phyloP scores from a whole-genome alignment of 2,329 filamentous ascomycete species.

The Phialophora verrucosa region DNA sequence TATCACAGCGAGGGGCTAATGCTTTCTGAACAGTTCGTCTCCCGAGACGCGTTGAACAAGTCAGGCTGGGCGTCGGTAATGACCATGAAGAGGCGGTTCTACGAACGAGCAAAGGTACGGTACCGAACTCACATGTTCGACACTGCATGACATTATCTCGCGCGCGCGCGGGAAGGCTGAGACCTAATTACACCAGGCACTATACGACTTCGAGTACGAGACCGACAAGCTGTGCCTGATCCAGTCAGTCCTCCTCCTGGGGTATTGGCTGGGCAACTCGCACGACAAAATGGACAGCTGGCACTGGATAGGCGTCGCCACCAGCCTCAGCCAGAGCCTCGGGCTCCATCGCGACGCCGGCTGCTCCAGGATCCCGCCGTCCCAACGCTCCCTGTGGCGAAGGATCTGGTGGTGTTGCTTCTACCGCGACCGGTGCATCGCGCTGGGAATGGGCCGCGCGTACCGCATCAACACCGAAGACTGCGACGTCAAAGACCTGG shows the following conservation, averaged over 20 bases:
- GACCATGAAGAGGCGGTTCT: constrained; percentile 23
- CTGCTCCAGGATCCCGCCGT: constrained; percentile 31
- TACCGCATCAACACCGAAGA: constrained; percentile 26
- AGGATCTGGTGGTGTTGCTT: constrained; percentile 52
- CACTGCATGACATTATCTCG: not conserved
- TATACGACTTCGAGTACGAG: constrained; percentile 26
- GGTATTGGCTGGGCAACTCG: constrained; percentile 23
- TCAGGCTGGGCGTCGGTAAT: constrained; percentile 17
- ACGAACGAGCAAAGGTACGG: constrained; percentile 21
- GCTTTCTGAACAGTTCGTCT: constrained; percentile 39
- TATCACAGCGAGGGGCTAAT: not conserved
- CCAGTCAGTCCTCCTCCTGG: constrained; percentile 24
- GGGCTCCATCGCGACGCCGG: constrained; percentile 49
- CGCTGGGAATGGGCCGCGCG: constrained; percentile 47
- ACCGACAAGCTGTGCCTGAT: constrained; percentile 23
- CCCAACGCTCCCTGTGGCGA: constrained; percentile 44
- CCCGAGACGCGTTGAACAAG: constrained; percentile 43
- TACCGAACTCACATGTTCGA: too few species aligned
- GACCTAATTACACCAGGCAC: constrained; percentile 6
- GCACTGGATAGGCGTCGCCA: constrained; percentile 56
- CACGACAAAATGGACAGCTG: constrained; percentile 40
- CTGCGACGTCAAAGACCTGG: constrained; percentile 24
- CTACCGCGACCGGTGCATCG: constrained; percentile 50
- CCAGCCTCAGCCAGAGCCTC: constrained; percentile 52
- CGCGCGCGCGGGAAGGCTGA: too few species aligned